Conservation (phyloP, 2,329 filamentous ascomycete genomes). For the Ascochyta viciae-villosae region DNA sequence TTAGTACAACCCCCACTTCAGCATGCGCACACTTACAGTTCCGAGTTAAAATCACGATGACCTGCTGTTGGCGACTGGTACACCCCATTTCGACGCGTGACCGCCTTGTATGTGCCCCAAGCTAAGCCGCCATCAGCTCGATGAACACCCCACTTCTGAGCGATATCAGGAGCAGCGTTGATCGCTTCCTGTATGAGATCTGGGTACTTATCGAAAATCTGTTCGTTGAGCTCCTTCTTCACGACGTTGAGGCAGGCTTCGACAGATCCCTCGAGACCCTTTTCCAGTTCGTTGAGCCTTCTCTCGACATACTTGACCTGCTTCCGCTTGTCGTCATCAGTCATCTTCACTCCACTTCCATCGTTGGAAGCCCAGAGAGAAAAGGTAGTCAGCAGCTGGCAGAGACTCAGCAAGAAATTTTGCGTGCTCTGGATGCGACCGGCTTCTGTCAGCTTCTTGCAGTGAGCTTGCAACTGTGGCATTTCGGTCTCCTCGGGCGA, state of each 20-base stretch:
- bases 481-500: constrained; percentile 62
- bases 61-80: constrained; percentile 50
- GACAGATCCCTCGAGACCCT: constrained; percentile 52
- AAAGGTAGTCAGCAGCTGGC: constrained; percentile 61
- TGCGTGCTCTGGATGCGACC: constrained; percentile 55
- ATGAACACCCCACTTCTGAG: constrained; percentile 47
- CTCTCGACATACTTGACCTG: constrained; percentile 50
- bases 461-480: constrained; percentile 65
- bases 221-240: constrained; percentile 51
- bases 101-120: constrained; percentile 64
- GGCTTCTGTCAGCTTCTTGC: constrained; percentile 63
- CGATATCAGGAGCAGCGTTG: constrained; percentile 44
- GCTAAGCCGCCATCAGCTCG: constrained; percentile 55
- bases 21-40: constrained; percentile 31
- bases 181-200: constrained; percentile 51
- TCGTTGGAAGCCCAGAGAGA: constrained; percentile 58
- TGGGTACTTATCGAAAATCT: constrained; percentile 57
- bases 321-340: constrained; percentile 49
- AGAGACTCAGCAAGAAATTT: constrained; percentile 60
- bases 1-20: not conserved
- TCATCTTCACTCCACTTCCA: constrained; percentile 51
- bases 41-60: constrained; percentile 51
- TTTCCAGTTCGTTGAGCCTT: constrained; percentile 51
- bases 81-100: constrained; percentile 59
- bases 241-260: constrained; percentile 50